phyloP scores from a whole-genome alignment of 2,329 filamentous ascomycete species.

The Aspergillus latus region DNA sequence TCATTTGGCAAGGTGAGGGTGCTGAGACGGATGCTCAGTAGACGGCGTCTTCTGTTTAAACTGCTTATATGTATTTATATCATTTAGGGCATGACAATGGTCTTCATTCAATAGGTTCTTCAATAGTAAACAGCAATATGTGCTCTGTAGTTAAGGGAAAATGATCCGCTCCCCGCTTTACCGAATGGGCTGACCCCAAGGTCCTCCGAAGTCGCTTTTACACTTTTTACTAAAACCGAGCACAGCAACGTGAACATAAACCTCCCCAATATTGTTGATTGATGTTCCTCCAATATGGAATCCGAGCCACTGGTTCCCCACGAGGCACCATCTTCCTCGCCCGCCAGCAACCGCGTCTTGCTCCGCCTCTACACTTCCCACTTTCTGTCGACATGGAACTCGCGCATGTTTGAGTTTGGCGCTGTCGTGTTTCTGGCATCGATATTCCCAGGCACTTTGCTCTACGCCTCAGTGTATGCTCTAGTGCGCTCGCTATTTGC shows the following conservation, averaged over 20 bases:
- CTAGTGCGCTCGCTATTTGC: conserved; percentile 59
- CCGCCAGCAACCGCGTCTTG: conserved; percentile 15
- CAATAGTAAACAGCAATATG: background rate
- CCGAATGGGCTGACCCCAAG: background rate
- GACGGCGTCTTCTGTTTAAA: conserved; percentile 1
- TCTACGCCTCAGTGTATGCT: conserved; percentile 69
- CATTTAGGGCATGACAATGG: background rate
- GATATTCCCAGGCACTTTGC: conserved; percentile 59
- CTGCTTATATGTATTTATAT: conserved; percentile 10
- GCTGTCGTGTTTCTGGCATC: conserved; percentile 59
- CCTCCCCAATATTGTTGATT: background rate
- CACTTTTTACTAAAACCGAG: background rate
- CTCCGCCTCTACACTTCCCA: conserved; percentile 57
- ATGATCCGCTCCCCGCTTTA: background rate
- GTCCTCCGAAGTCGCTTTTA: background rate
- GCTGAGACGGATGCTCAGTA: background rate
- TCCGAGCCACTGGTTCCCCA: conserved; percentile 4
- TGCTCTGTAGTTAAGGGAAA: background rate
- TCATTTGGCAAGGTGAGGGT: conserved; percentile 25
- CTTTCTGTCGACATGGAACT: conserved; percentile 64
- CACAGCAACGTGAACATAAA: background rate
- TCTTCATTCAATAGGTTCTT: background rate
- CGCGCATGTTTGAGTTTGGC: conserved; percentile 64
- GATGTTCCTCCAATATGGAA: conserved; percentile 4
- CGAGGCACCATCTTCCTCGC: background rate